Conservation (phyloP, 2,329 filamentous ascomycete genomes). For the Triangularia setosa region DNA sequence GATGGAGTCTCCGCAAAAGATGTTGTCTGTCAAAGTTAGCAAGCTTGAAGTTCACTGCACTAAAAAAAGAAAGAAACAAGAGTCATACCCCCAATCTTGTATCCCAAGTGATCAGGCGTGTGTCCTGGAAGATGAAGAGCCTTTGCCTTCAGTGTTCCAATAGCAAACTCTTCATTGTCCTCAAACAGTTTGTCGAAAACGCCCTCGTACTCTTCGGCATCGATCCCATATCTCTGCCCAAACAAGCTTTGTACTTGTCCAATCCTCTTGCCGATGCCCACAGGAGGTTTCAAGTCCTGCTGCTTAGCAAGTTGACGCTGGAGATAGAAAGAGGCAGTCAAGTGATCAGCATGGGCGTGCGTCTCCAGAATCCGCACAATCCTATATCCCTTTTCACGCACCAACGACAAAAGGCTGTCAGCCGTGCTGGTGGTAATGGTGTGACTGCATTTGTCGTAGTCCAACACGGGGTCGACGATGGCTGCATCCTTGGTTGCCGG, state of each 20-base stretch:
- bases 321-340: constrained; percentile 57
- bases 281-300: constrained; percentile 36
- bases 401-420: constrained; percentile 45
- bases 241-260: constrained; percentile 48
- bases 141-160: constrained; percentile 44
- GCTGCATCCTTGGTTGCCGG: constrained; percentile 43
- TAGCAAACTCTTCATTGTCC: constrained; percentile 49
- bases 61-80: constrained; percentile 10
- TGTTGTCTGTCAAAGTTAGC: constrained; percentile 29
- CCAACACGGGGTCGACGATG: constrained; percentile 60
- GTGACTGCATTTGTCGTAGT: constrained; percentile 45
- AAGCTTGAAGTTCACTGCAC: neutral
- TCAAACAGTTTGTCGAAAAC: constrained; percentile 52
- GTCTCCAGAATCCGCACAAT: constrained; percentile 57
- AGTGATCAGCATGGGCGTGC: constrained; percentile 58
- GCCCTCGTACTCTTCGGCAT: constrained; percentile 37
- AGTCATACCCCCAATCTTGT: constrained; percentile 51
- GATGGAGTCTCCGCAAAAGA: constrained; percentile 52
- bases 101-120: constrained; percentile 59
- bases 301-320: constrained; percentile 39
- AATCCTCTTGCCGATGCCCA: constrained; percentile 56
- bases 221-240: constrained; percentile 44
- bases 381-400: constrained; percentile 43
- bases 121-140: constrained; percentile 57
- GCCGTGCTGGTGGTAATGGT: constrained; percentile 49